Evolutionary conservation across 139 green algal genomes (phyloP), one percentile per base, ranked within the genome.

Genomic region (Chlamydomonas sp.): DNA sequence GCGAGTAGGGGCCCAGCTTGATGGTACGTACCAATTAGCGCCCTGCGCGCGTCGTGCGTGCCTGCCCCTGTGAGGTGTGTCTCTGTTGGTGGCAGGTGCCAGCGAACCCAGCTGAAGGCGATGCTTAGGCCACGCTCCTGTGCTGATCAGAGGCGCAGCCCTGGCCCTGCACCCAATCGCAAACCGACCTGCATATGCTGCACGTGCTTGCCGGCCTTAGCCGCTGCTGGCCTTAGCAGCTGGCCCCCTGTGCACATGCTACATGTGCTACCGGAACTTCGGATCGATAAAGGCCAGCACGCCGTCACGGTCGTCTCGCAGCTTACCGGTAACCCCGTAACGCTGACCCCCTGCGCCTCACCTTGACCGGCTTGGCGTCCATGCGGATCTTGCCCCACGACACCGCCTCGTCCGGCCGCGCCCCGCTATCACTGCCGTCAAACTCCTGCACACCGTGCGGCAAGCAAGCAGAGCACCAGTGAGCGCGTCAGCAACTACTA

Each of bases 381-480:
- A 94, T 76, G 4, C 93, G 92, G 79, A 99, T 99, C 91, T 99
- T 99, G 63, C 98, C 98, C 98, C 98, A 99, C 0, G 93, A 97
- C 6, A 99, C 94, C 1, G 98, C 98, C 89, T 99, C 98, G 86
- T 99, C 98, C 0, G 98, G 98, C 5, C 94, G 85, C 1, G 98
- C 98, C 0, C 98, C 96, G 20, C 91, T 95, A 93, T 99, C 98
- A 78, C 95, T 98, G 68, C 98, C 98, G 87, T 99, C 98, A 94
- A 97, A 99, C 90, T 99, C 98, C 85, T 91, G 96, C 31, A 49
- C 31, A 49, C 31, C 31, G 31, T 49, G 31, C 31, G 31, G 31
- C 31, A 75, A 75, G 31, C 31, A 49, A 49, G 31, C 31, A 49
- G 31, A 49, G 31, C 31, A 49, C 31, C 31, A 49, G 31, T 14